These are phyloP conservation scores for Solidago caesia DNA, from an alignment of 129 eudicot genomes.

Conservation along the genomic window DNA sequence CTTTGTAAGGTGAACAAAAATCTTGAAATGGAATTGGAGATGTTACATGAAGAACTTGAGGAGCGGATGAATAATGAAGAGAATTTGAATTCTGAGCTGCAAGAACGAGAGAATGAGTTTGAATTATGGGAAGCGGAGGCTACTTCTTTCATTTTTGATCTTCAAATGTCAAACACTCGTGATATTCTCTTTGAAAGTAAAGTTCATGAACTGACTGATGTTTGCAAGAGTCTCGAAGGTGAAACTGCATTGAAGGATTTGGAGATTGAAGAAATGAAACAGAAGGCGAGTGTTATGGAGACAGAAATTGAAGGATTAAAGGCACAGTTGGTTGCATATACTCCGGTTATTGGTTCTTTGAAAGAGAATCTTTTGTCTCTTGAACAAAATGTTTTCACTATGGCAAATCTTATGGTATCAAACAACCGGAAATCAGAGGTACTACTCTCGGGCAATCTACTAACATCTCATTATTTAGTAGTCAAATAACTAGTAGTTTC, in stretches of 20 bases:
- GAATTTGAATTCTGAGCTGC: slow-evolving; percentile 57
- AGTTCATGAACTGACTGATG: slow-evolving; percentile 62
- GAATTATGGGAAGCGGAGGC: slow-evolving; percentile 98
- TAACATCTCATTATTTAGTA: background rate
- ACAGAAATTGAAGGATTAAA: slow-evolving; percentile 53
- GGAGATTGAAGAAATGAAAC: slow-evolving; percentile 71
- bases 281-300: slow-evolving; percentile 48
- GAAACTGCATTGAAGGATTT: slow-evolving; percentile 51
- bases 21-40: slow-evolving; percentile 58
- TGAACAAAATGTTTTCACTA: slow-evolving; percentile 51
- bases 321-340: slow-evolving; percentile 58
- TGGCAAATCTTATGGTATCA: slow-evolving; percentile 41
- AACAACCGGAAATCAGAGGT: slow-evolving; percentile 51
- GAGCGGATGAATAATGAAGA: slow-evolving; percentile 51
- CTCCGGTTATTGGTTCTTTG: slow-evolving; percentile 54
- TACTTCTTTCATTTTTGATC: slow-evolving; percentile 72
- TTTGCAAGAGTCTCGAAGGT: slow-evolving; percentile 63
- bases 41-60: slow-evolving; percentile 56
- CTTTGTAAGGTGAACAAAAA: slow-evolving; percentile 36
- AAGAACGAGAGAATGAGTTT: slow-evolving; percentile 65
- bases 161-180: slow-evolving; percentile 64
- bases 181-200: slow-evolving; percentile 66
- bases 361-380: slow-evolving; percentile 58
- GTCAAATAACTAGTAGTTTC: background rate
- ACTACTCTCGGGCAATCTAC: background rate